Evolutionary conservation across 106 monocot genomes (phyloP).

Genomic region (Posidonia australis): DNA sequence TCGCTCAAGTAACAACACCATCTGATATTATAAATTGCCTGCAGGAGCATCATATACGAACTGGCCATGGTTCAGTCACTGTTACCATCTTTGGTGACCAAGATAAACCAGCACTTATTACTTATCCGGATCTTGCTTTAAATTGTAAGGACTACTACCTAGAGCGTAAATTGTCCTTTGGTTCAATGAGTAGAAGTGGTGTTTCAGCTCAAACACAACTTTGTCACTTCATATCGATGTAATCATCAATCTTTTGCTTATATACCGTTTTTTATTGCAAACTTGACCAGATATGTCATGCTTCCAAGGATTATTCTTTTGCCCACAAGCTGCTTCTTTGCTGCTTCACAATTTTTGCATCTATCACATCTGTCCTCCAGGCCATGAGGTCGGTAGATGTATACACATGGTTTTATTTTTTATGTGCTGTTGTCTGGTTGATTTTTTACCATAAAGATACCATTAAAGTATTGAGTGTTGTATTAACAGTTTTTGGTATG

Average conservation of each 20-base stretch:
- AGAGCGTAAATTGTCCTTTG: too few relatives aligned
- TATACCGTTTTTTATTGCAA: not conserved
- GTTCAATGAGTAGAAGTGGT: too few relatives aligned
- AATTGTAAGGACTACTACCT: conserved; percentile 40
- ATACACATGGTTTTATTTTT: not conserved
- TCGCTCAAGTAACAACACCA: not conserved
- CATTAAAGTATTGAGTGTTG: too few relatives aligned
- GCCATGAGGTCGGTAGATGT: conserved; percentile 46
- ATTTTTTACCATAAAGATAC: too few relatives aligned
- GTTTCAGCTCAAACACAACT: too few relatives aligned
- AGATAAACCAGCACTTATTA: conserved; percentile 79
- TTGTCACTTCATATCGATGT: too few relatives aligned
- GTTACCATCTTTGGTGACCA: conserved; percentile 71
- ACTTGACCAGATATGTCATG: conserved; percentile 55
- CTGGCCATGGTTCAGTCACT: conserved; percentile 42
- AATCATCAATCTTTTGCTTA: not conserved
- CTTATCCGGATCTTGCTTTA: conserved; percentile 77
- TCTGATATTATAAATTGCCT: not conserved
- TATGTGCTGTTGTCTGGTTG: too few relatives aligned
- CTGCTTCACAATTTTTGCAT: conserved; percentile 73
- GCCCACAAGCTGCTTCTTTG: conserved; percentile 46
- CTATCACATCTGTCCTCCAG: conserved; percentile 60
- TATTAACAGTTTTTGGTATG: conserved; percentile 15
- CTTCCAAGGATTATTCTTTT: conserved; percentile 68
- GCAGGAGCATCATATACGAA: conserved; percentile 70